Evolutionary conservation across 2,329 filamentous ascomycete species (phyloP).

Genomic region (Pleomassaria siparia): DNA sequence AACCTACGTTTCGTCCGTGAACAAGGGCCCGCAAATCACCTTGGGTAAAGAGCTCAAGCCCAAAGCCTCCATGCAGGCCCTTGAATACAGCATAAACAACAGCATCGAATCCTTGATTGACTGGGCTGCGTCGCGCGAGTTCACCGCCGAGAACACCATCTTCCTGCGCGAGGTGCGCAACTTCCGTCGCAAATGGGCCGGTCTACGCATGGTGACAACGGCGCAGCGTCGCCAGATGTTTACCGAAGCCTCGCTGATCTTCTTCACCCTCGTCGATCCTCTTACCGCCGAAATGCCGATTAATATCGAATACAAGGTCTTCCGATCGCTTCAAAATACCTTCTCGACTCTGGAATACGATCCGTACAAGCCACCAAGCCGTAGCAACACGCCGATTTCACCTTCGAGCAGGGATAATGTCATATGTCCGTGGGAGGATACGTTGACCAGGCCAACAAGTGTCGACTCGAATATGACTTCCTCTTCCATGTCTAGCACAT

Average conservation of each 20-base stretch:
- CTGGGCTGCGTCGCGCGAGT: constrained; percentile 39
- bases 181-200: constrained; percentile 39
- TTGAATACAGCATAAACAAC: constrained; percentile 38
- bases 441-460: constrained; percentile 34
- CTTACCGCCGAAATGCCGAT: constrained; percentile 41
- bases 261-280: constrained; percentile 41
- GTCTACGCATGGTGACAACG: constrained; percentile 28
- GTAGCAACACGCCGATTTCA: constrained; percentile 25
- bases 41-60: constrained; percentile 32
- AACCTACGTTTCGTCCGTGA: constrained; percentile 20
- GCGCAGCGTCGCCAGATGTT: constrained; percentile 40
- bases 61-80: constrained; percentile 40
- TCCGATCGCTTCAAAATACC: constrained; percentile 34
- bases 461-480: constrained; percentile 24
- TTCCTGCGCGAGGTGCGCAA: constrained; percentile 43
- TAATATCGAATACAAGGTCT: constrained; percentile 45
- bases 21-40: constrained; percentile 23
- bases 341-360: constrained; percentile 40
- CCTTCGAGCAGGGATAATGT: constrained; percentile 34
- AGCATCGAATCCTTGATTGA: constrained; percentile 39
- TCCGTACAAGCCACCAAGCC: constrained; percentile 33
- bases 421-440: constrained; percentile 42
- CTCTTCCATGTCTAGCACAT: constrained; percentile 21
- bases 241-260: constrained; percentile 41
- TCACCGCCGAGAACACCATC: constrained; percentile 42